Percentiles rank a stretch among this genome's conserved stretches.
Evolutionary conservation across 208 protist species (phyloP).

Genomic region (Phytomonas sp.): DNA sequence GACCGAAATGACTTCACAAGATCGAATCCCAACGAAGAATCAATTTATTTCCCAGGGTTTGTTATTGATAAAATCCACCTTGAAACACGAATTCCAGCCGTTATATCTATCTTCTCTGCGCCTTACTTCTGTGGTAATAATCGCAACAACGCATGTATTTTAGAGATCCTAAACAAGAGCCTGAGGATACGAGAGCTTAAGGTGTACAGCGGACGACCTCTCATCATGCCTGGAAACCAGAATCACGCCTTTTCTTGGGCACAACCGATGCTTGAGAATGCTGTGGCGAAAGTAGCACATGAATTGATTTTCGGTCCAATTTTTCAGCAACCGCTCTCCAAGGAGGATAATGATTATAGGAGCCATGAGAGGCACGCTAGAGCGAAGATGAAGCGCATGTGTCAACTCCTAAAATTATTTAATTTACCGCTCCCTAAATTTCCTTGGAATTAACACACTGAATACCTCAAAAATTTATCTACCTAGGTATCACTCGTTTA

Average conservation of each 20-base stretch:
- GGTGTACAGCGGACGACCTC: conserved; percentile 26
- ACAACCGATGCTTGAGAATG: conserved; percentile 53
- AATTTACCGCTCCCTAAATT: conserved; percentile 43
- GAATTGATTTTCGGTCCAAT: conserved; percentile 45
- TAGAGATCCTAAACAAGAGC: conserved; percentile 23
- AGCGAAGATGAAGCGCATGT: conserved; percentile 60
- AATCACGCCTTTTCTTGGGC: conserved; percentile 71
- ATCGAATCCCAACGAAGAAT: conserved; percentile 67
- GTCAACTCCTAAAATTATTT: conserved; percentile 46
- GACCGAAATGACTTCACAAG: conserved; percentile 65
- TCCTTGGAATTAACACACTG: conserved; percentile 2
- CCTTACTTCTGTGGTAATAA: conserved; percentile 75
- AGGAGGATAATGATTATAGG: conserved; percentile 23
- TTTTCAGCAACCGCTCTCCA: conserved; percentile 15
- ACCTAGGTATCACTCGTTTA: background rate
- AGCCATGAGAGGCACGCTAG: conserved; percentile 18
- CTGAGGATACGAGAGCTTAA: conserved; percentile 52
- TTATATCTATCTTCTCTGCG: conserved; percentile 71
- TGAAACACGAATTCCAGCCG: conserved; percentile 44
- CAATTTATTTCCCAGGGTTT: conserved; percentile 74
- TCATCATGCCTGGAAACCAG: conserved; percentile 61
- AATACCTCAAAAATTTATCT: background rate
- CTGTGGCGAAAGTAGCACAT: conserved; percentile 27
- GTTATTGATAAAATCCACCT: conserved; percentile 52
- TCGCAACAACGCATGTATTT: conserved; percentile 58